Conservation (phyloP, 805 yeast genomes). For the Sugiyamaella lignohabitans region DNA sequence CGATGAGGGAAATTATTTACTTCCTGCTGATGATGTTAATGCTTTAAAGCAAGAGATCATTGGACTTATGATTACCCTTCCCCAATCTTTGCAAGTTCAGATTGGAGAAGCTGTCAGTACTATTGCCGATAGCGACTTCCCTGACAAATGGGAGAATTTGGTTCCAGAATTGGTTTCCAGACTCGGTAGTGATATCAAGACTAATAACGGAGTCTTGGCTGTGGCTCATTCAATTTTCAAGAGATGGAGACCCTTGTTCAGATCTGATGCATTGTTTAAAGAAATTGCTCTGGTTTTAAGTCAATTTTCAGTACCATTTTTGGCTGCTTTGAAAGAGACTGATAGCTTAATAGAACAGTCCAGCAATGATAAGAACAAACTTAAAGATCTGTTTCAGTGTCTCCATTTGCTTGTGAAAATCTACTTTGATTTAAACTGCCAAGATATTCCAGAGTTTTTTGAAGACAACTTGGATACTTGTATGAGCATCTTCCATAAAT, state of each 20-base stretch:
- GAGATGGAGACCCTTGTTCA: slow-evolving; percentile 91
- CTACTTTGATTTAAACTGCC: slow-evolving; percentile 91
- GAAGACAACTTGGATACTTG: slow-evolving; percentile 79
- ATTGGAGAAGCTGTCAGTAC: slow-evolving; percentile 88
- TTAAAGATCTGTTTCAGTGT: slow-evolving; percentile 60
- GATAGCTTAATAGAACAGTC: slow-evolving; percentile 56
- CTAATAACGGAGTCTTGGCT: slow-evolving; percentile 76
- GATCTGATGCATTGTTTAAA: slow-evolving; percentile 80
- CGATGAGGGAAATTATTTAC: slow-evolving; percentile 73
- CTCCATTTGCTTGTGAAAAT: slow-evolving; percentile 67
- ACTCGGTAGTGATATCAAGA: slow-evolving; percentile 61
- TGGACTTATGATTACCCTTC: slow-evolving; percentile 77
- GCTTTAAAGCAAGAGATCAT: slow-evolving; percentile 72
- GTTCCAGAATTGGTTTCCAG: slow-evolving; percentile 52
- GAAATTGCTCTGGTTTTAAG: slow-evolving; percentile 85
- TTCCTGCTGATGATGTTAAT: slow-evolving; percentile 54
- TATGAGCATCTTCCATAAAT: slow-evolving; percentile 77
- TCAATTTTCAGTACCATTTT: slow-evolving; percentile 74
- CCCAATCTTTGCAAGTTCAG: slow-evolving; percentile 73
- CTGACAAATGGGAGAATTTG: slow-evolving; percentile 77
- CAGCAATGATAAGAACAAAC: slow-evolving; percentile 33
- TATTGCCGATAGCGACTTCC: slow-evolving; percentile 95
- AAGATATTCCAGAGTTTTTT: slow-evolving; percentile 96
- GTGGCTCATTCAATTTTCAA: slow-evolving; percentile 96
- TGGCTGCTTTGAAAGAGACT: slow-evolving; percentile 58